phyloP scores from a whole-genome alignment of 495 filamentous ascomycete genomes.

The Aspergillus sclerotiicarbonarius region DNA sequence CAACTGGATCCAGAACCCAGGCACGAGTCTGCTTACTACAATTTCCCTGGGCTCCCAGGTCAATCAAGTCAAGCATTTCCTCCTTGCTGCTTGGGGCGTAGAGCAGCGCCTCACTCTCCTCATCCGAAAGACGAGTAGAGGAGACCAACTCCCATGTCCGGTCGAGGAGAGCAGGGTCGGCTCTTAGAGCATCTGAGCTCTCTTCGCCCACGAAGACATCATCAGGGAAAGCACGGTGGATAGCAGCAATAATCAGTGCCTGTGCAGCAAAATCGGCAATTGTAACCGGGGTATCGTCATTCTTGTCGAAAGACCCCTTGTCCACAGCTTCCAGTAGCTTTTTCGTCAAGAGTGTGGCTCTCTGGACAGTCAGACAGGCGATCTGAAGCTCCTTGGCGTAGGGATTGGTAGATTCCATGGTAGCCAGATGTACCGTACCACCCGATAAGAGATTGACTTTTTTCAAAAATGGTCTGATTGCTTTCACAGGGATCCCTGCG shows the following conservation, averaged over 20 bases:
- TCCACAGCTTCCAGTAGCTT: constrained; percentile 45
- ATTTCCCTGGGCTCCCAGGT: constrained; percentile 52
- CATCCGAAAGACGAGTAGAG: constrained; percentile 36
- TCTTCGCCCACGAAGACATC: constrained; percentile 65
- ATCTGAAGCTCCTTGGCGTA: constrained; percentile 49
- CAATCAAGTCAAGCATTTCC: constrained; percentile 61
- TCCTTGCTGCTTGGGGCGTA: constrained; percentile 44
- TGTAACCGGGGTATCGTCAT: constrained; percentile 60
- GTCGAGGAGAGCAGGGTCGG: constrained; percentile 46
- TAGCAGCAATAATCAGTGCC: constrained; percentile 56
- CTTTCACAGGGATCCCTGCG: background rate
- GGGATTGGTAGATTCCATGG: constrained; percentile 23
- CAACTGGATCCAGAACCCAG: constrained; percentile 73
- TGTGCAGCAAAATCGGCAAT: constrained; percentile 69
- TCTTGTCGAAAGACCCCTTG: constrained; percentile 53
- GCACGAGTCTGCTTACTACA: constrained; percentile 39
- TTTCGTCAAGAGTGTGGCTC: constrained; percentile 53
- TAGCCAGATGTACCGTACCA: background rate
- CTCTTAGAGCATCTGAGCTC: constrained; percentile 52
- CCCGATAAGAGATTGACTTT: background rate
- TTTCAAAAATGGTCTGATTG: background rate
- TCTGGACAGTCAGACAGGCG: constrained; percentile 52
- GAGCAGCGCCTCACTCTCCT: constrained; percentile 38
- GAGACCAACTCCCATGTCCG: constrained; percentile 52
- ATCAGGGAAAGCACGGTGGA: constrained; percentile 52